Evolutionary conservation across 2,329 filamentous ascomycete species (phyloP), one percentile per base, ranked within the genome.

Genomic region (Clonostachys sp.): DNA sequence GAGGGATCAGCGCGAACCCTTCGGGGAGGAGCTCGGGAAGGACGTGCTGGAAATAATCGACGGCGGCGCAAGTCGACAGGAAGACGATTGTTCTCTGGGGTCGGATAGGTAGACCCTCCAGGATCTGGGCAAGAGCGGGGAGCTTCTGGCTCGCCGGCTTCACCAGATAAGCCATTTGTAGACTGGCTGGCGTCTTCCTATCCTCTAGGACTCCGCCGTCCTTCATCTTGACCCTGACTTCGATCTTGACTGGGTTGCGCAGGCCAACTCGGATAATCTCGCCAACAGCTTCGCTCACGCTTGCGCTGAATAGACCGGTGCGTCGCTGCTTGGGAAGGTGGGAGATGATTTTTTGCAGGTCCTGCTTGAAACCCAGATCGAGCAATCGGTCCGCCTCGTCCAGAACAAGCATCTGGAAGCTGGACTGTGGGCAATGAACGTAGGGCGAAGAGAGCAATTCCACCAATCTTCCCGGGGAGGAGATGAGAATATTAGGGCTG

Each of bases 351-450:
- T 83, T 88, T 56, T 94, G 89, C 30, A 99, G 68, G 55, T 96
- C 91, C 48, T 89, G 85, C 64, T 95, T 94, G 68, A 99, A 97
- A 6, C 95, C 94, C 18, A 97, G 77, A 67, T 99, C 94, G 12
- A 99, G 75, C 24, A 99, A 72, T 50, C 94, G 80, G 66, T 99
- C 94, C 44, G 92, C 94, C 70, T 99, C 94, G 61, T 99, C 94
- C 35, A 99, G 78, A 5, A 99, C 88, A 12, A 99, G 80, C 44
- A 90, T 83, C 63, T 99, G 92, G 55, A 99, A 97, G 0, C 89
- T 89, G 2, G 89, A 91, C 51, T 92, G 87, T 1, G 89, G 84
- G 57, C 89, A 91, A 63, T 95, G 89, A 13, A 96, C 91, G 59
- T 95, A 87, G 2, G 85, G 87, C 2, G 90, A 95, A 0, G 86